Conservation (phyloP, 306 rosid species). For the Medicago lupulina region DNA sequence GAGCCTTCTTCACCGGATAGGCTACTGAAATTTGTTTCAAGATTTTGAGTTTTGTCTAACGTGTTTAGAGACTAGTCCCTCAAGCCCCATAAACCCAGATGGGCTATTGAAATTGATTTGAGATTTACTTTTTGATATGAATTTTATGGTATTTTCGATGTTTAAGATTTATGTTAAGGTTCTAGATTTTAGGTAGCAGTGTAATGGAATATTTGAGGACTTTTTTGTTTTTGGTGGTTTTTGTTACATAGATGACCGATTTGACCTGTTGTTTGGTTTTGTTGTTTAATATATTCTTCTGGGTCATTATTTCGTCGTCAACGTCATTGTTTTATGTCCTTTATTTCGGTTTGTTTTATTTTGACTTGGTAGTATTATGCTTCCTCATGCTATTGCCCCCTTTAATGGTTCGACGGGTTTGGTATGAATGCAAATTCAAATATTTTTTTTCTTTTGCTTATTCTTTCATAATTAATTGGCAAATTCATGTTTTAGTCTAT, state of each 20-base stretch:
- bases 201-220: constrained; percentile 20
- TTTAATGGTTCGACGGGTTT: constrained; percentile 28
- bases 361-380: constrained; percentile 35
- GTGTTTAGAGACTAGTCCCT: too few relatives aligned
- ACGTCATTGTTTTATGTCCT: not conserved
- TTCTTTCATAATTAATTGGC: too few relatives aligned
- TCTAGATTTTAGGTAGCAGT: constrained; percentile 31
- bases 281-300: constrained; percentile 11
- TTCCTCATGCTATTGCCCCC: constrained; percentile 17
- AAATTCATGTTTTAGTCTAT: too few relatives aligned
- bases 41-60: too few relatives aligned
- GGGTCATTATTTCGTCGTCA: constrained; percentile 20
- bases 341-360: not conserved
- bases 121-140: not conserved
- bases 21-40: too few relatives aligned
- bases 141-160: not conserved
- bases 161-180: not conserved
- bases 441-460: not conserved
- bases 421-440: constrained; percentile 4
- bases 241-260: constrained; percentile 7
- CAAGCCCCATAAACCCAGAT: too few relatives aligned
- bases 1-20: too few relatives aligned
- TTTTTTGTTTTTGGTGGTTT: not conserved
- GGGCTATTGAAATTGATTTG: not conserved
- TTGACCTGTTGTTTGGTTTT: constrained; percentile 37